Percentiles rank a stretch among this genome's conserved stretches.
Conservation (phyloP, 148 eudicot genomes). For the Rhododendron ferrugineum region DNA sequence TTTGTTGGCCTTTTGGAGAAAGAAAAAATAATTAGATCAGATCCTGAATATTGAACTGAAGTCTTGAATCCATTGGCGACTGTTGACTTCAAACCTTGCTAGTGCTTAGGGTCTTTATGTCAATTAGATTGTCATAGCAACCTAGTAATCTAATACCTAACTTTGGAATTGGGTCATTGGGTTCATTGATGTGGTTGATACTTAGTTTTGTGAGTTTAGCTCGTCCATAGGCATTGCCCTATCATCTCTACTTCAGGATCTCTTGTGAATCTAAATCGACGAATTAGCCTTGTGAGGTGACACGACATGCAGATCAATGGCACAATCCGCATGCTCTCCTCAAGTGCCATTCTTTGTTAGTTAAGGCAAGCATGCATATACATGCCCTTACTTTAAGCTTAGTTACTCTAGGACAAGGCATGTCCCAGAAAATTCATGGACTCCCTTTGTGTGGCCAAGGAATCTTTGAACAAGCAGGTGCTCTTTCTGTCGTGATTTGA, state of each 20-base stretch:
- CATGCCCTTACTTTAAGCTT: no score
- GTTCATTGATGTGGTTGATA: not conserved
- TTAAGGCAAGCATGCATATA: not conserved
- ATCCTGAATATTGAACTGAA: not conserved
- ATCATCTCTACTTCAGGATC: not conserved
- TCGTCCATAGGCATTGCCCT: not conserved
- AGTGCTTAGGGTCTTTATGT: not conserved
- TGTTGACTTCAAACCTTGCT: not conserved
- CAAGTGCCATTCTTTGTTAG: not conserved
- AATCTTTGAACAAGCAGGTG: not conserved
- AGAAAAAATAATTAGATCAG: not conserved
- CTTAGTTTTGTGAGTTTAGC: not conserved
- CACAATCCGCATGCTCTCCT: not conserved
- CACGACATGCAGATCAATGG: not conserved
- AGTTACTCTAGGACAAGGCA: not conserved
- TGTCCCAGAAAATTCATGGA: not conserved
- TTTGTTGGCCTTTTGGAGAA: not conserved
- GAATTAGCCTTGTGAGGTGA: not conserved
- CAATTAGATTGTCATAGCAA: not conserved
- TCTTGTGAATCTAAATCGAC: not conserved
- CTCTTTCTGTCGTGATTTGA: not conserved
- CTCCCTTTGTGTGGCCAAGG: not conserved
- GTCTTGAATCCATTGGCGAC: not conserved
- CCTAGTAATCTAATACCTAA: not conserved
- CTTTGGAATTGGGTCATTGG: not conserved